Conservation (phyloP, 768 basidiomycete species). For the Hygrophorus russula region DNA sequence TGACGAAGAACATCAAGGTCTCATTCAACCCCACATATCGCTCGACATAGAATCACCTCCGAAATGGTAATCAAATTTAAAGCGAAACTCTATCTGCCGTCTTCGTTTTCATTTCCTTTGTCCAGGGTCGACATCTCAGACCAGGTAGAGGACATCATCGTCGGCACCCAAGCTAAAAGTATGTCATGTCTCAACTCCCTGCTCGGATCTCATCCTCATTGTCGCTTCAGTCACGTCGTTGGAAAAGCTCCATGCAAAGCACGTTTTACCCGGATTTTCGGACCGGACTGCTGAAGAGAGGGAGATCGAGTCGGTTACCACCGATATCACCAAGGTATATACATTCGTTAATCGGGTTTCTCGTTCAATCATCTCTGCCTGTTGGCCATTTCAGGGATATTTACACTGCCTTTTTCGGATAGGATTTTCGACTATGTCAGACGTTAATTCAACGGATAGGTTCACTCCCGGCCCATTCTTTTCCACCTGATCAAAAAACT, state of each 20-base stretch:
- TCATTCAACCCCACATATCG: slow-evolving; percentile 42
- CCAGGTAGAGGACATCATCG: slow-evolving; percentile 74
- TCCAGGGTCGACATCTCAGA: slow-evolving; percentile 87
- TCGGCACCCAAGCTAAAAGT: slow-evolving; percentile 69
- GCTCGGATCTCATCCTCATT: neutral
- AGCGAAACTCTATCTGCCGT: slow-evolving; percentile 9
- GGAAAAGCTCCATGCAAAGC: slow-evolving; percentile 94
- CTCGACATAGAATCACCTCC: slow-evolving; percentile 68
- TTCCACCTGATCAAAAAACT: slow-evolving; percentile 41
- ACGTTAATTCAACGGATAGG: slow-evolving; percentile 69
- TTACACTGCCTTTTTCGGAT: slow-evolving; percentile 7
- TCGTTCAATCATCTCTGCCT: neutral
- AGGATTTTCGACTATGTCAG: slow-evolving; percentile 62
- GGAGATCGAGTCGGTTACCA: slow-evolving; percentile 82
- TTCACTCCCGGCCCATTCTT: slow-evolving; percentile 43
- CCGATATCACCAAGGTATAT: slow-evolving; percentile 84
- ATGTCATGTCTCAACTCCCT: slow-evolving; percentile 17
- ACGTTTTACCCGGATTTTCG: slow-evolving; percentile 90
- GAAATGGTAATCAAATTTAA: slow-evolving; percentile 50
- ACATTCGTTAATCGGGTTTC: neutral
- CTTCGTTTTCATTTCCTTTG: slow-evolving; percentile 12
- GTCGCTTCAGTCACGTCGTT: slow-evolving; percentile 60
- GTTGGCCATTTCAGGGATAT: neutral
- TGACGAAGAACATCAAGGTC: slow-evolving; percentile 56
- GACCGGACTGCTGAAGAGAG: slow-evolving; percentile 90